Conservation (phyloP, 345 rosid genomes). For the Hibiscus syriacus region DNA sequence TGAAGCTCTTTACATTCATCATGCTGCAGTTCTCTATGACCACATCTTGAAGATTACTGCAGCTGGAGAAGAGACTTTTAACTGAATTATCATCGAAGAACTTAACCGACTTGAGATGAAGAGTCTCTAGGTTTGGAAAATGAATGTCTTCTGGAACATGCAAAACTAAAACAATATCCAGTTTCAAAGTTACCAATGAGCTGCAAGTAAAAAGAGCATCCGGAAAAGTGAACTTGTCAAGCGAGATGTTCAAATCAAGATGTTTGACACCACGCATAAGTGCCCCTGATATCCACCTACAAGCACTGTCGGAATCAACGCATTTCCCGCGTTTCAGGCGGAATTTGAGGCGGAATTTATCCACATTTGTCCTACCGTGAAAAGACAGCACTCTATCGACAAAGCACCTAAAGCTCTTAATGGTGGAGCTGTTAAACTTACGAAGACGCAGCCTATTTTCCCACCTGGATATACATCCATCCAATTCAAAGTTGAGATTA, state of each 20-base stretch:
- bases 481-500: neutral
- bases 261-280: neutral
- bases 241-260: neutral
- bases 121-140: neutral
- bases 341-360: neutral
- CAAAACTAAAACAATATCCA: neutral
- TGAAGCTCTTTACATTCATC: neutral
- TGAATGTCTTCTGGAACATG: neutral
- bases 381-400: neutral
- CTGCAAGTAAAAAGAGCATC: neutral
- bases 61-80: neutral
- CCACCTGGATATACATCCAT: too few relatives aligned
- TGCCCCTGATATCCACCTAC: neutral
- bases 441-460: too few relatives aligned
- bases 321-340: neutral
- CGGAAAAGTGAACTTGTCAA: neutral
- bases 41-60: neutral
- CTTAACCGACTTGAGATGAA: neutral
- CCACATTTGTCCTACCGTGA: neutral
- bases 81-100: neutral
- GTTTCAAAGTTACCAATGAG: neutral
- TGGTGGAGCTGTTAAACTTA: neutral
- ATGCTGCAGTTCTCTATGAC: neutral
- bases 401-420: neutral
- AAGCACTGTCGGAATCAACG: neutral